Evolutionary conservation across 1,139 yeast species (phyloP).

Genomic region (Candida sojae): DNA sequence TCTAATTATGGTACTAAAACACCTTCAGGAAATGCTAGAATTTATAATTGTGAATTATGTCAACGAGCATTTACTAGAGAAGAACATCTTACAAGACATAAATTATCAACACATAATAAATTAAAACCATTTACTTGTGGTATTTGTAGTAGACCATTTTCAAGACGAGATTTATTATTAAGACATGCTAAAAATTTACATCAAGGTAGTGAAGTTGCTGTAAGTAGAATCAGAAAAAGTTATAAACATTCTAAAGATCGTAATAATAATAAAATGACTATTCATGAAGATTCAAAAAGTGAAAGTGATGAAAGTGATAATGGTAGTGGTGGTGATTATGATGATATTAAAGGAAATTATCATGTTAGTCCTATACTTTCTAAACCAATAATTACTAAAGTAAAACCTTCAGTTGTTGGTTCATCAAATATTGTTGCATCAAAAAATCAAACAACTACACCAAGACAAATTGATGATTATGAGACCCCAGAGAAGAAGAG

Average conservation of each 20-base stretch:
- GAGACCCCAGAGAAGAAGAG: conserved; percentile 36
- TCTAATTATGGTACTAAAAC: conserved; percentile 43
- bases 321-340: neutral
- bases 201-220: conserved; percentile 58
- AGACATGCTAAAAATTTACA: conserved; percentile 95
- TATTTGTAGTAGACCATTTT: conserved; percentile 92
- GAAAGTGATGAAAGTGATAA: conserved; percentile 4
- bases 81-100: conserved; percentile 49
- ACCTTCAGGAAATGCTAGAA: conserved; percentile 46
- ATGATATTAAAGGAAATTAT: conserved; percentile 3
- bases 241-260: conserved; percentile 25
- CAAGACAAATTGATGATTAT: conserved; percentile 14
- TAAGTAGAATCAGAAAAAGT: conserved; percentile 46
- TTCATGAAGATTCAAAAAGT: neutral
- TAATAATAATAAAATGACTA: conserved; percentile 8
- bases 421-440: neutral
- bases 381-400: conserved; percentile 3
- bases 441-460: neutral
- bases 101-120: conserved; percentile 47
- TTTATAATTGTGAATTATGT: conserved; percentile 45
- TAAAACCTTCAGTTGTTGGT: conserved; percentile 2
- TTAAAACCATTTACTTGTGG: conserved; percentile 73
- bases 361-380: conserved; percentile 2
- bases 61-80: conserved; percentile 50
- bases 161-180: conserved; percentile 83